Percentiles rank a stretch among this genome's conserved stretches.
Evolutionary conservation across 768 basidiomycete species (phyloP).

Genomic region (Hypholoma sublateritium): DNA sequence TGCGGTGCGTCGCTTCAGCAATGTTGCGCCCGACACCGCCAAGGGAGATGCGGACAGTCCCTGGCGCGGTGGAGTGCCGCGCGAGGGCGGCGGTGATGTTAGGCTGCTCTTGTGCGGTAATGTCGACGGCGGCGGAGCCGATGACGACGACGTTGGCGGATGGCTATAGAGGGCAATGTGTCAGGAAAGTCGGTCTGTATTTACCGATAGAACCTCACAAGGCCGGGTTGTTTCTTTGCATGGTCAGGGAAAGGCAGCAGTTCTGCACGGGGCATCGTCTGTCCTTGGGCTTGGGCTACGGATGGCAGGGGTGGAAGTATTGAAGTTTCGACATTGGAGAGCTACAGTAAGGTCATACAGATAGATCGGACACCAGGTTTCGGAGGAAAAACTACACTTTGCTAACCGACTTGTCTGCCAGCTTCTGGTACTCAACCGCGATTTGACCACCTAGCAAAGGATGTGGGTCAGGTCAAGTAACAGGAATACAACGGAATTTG

Average conservation of each 20-base stretch:
- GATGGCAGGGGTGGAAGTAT: too few relatives aligned
- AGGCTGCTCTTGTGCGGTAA: slow-evolving; percentile 57
- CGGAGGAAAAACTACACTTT: neutral
- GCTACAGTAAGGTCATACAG: too few relatives aligned
- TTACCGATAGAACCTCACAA: neutral
- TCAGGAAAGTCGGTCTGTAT: neutral
- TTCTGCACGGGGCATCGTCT: too few relatives aligned
- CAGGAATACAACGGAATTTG: neutral
- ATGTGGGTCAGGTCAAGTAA: neutral
- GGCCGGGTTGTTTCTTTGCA: neutral
- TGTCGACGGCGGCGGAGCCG: slow-evolving; percentile 88
- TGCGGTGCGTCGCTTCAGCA: slow-evolving; percentile 82
- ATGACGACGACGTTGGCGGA: slow-evolving; percentile 64
- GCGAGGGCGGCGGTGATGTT: slow-evolving; percentile 35
- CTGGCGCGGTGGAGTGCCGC: slow-evolving; percentile 74
- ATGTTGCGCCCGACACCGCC: slow-evolving; percentile 97
- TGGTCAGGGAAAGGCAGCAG: neutral
- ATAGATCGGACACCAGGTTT: too few relatives aligned
- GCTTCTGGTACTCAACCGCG: slow-evolving; percentile 69
- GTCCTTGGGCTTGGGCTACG: too few relatives aligned
- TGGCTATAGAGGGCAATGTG: slow-evolving; percentile 14
- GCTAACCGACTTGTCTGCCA: slow-evolving; percentile 39
- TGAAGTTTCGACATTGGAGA: too few relatives aligned
- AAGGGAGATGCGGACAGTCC: slow-evolving; percentile 65
- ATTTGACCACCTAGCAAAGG: slow-evolving; percentile 64